Evolutionary conservation across 2,329 filamentous ascomycete species (phyloP).

Genomic region (Cordyceps cateniannulata): DNA sequence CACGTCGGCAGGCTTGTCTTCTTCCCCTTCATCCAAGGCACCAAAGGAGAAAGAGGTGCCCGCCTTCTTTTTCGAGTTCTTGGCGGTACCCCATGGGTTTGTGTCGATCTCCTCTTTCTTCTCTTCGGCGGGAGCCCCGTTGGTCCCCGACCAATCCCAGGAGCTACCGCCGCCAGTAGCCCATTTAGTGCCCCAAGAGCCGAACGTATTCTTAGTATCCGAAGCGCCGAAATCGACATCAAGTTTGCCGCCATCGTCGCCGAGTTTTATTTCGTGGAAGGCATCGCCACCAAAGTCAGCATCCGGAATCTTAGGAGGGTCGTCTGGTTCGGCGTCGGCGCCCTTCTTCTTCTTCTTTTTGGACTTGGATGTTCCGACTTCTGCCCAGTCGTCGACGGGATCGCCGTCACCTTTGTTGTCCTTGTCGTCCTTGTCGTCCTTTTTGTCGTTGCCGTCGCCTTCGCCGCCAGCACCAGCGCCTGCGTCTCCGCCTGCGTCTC

Average conservation of each 20-base stretch:
- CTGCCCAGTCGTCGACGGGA: constrained; percentile 28
- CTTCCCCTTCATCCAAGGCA: constrained; percentile 32
- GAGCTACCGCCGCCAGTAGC: constrained; percentile 43
- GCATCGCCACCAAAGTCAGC: constrained; percentile 39
- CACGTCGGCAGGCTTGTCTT: constrained; percentile 27
- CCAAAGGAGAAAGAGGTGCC: constrained; percentile 42
- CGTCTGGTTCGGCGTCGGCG: constrained; percentile 17
- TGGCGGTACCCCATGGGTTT: constrained; percentile 44
- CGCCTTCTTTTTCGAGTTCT: constrained; percentile 45
- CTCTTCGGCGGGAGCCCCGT: constrained; percentile 27
- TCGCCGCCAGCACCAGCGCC: constrained; percentile 19
- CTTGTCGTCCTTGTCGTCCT: constrained; percentile 14
- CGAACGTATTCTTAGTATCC: constrained; percentile 40
- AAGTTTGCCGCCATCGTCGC: constrained; percentile 52
- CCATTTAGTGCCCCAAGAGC: constrained; percentile 57
- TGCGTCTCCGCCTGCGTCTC: constrained; percentile 17
- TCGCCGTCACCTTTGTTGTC: constrained; percentile 22
- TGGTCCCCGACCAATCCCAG: constrained; percentile 36
- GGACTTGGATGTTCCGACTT: constrained; percentile 20
- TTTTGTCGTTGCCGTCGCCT: constrained; percentile 16
- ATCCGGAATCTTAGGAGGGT: constrained; percentile 22
- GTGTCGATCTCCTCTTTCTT: constrained; percentile 35
- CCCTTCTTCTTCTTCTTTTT: constrained; percentile 37
- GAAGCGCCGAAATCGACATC: constrained; percentile 49
- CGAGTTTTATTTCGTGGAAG: constrained; percentile 63